Evolutionary conservation across 331 rosid species (phyloP), one percentile per base, ranked within the genome.

Genomic region (Saraca asoca): DNA sequence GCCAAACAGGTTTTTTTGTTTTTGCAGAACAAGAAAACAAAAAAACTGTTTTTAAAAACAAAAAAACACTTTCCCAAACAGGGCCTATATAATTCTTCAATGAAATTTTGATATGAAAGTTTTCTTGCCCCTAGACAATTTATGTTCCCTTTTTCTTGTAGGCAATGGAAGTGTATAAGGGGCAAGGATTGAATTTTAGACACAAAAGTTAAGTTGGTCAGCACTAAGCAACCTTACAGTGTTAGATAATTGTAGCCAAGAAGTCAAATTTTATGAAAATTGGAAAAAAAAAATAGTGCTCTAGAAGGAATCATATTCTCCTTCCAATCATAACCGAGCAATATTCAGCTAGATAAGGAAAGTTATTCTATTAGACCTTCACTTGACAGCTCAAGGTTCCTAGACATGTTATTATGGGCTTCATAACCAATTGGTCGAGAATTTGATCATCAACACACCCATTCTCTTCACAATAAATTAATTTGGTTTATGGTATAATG

Each of bases 351-450:
- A 51, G 53, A 35, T 33, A 12, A 11, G 43, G 56, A 62, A 5
- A 71, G 16, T 62, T 31, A 0, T 14, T 52, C n/a, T 43, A 9
- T 37, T 55, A 42, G 62, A 49, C 45, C 58, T 46, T 35, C 44
- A 37, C 59, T 42, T 73, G 5, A 37, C n/a, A n/a, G n/a, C n/a
- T 34, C 24, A 46, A 33, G 73, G 50, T 73, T 65, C 62, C 39
- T 15, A 16, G 58, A 49, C 45, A 58, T 29, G 38, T 35, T 56
- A 35, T 55, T 34, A 55, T 24, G 45, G 13, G 33, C 15, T 57
- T 73, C 0, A 11, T 9, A 12, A 34, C 24, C 62, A 38, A 15
- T 15, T 46, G 57, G 45, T 45, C 9, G 34, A 9, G 34, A 64
- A 34, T 39, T 38, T 35, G 52, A 37, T 41, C 35, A 46, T 35